A percentile compares a stretch with the other conserved stretches of the same genome.
Conservation (phyloP, 768 basidiomycete species). For the Roridomyces roridus region DNA sequence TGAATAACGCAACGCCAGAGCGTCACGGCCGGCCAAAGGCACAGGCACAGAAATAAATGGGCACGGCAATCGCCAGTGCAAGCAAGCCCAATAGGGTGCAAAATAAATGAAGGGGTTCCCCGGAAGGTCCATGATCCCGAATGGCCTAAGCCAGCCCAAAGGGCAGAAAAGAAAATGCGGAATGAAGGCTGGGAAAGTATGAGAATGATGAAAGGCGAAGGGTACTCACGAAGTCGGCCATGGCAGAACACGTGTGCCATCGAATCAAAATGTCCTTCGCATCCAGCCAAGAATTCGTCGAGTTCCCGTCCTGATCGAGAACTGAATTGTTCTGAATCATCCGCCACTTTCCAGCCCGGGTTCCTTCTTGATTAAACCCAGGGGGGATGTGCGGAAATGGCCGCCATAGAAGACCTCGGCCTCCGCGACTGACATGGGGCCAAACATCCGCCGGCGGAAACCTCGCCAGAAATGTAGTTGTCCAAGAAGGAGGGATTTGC, state of each 20-base stretch:
- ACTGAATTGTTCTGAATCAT: conserved; percentile 19
- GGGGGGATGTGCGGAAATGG: conserved; percentile 15
- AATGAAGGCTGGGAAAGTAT: background rate
- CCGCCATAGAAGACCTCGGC: conserved; percentile 3
- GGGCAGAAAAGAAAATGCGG: background rate
- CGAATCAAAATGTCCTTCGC: background rate
- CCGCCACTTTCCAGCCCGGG: conserved; percentile 9
- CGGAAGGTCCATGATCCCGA: no score
- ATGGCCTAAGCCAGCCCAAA: no score
- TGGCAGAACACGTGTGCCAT: background rate
- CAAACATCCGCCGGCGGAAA: conserved; percentile 14
- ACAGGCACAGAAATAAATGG: no score
- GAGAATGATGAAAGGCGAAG: background rate
- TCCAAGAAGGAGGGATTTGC: conserved; percentile 11
- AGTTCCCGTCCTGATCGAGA: conserved; percentile 7
- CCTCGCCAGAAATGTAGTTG: conserved; percentile 8
- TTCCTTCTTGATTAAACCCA: conserved; percentile 17
- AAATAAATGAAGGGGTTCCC: no score
- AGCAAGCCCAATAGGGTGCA: no score
- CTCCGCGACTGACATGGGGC: conserved; percentile 4
- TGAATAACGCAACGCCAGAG: no score
- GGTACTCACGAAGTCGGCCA: conserved; percentile 7
- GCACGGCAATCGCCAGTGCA: no score
- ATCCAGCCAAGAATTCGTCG: conserved; percentile 17
- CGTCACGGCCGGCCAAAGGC: no score